phyloP scores from a whole-genome alignment of 2,329 filamentous ascomycete species.

The Dothideomycetes sp. region DNA sequence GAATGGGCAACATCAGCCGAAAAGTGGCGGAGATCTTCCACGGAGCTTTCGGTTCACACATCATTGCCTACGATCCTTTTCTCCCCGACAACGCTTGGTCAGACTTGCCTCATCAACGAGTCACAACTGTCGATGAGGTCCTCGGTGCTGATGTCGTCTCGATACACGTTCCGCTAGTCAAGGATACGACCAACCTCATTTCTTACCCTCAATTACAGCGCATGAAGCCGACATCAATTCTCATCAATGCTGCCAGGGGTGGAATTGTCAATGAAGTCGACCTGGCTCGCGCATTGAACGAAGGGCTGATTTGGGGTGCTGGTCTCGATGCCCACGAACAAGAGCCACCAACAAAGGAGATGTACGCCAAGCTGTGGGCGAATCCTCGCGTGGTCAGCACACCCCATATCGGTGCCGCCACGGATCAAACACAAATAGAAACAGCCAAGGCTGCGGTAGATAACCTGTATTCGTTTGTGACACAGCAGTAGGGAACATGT shows the following conservation, averaged over 20 bases:
- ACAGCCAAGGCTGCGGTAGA: conserved; percentile 31
- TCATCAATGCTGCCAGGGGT: conserved; percentile 28
- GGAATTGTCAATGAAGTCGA: conserved; percentile 27
- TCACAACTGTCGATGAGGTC: conserved; percentile 25
- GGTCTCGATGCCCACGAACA: conserved; percentile 24
- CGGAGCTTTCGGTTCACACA: conserved; percentile 23
- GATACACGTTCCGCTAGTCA: conserved; percentile 27
- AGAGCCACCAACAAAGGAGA: conserved; percentile 24
- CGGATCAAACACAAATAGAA: conserved; percentile 29
- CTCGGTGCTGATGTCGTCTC: conserved; percentile 26
- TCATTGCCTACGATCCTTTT: conserved; percentile 31
- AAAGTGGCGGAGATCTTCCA: conserved; percentile 29
- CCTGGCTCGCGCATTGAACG: conserved; percentile 20
- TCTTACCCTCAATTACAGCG: conserved; percentile 19
- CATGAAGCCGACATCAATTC: conserved; percentile 25
- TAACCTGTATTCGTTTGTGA: conserved; percentile 15
- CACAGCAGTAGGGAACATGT: neutral
- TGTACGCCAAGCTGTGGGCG: conserved; percentile 21
- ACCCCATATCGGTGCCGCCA: conserved; percentile 41
- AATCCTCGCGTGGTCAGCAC: conserved; percentile 30
- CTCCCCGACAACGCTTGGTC: conserved; percentile 20
- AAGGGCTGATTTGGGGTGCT: conserved; percentile 24
- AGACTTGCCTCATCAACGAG: conserved; percentile 21
- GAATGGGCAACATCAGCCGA: conserved; percentile 31
- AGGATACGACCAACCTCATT: conserved; percentile 26